These are phyloP conservation scores for Fraxinus platypoda DNA, from an alignment of 305 asterid species.

Conservation along the genomic window DNA sequence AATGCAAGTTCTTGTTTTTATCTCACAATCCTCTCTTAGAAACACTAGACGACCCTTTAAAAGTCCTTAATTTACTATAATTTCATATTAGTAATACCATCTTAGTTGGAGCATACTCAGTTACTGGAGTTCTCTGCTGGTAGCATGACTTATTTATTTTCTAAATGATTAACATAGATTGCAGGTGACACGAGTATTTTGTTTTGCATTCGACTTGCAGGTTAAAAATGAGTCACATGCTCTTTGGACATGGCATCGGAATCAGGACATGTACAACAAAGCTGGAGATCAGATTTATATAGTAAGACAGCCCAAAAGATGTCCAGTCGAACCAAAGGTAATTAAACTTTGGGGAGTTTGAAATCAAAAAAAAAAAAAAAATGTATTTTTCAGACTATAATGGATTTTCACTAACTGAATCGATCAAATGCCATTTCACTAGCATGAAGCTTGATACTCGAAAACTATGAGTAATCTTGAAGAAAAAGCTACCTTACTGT, in stretches of 20 bases:
- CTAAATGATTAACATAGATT: neutral
- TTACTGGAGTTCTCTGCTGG: neutral
- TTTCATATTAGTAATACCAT: neutral
- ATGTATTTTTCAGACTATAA: neutral
- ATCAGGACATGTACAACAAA: constrained; percentile 74
- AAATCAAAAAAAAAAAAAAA: neutral
- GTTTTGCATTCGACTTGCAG: constrained; percentile 34
- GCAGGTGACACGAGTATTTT: neutral
- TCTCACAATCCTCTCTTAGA: neutral
- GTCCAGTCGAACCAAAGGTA: constrained; percentile 53
- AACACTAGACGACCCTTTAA: neutral
- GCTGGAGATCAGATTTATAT: constrained; percentile 79
- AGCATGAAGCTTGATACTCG: neutral
- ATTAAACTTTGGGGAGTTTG: constrained; percentile 25
- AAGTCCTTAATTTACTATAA: neutral
- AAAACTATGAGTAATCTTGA: neutral
- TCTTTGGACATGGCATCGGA: constrained; percentile 93
- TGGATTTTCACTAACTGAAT: constrained; percentile 8
- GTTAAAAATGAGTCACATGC: constrained; percentile 86
- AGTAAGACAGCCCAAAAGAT: constrained; percentile 75
- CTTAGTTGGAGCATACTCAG: neutral
- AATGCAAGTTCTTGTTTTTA: neutral
- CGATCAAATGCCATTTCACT: neutral
- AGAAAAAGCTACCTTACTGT: neutral
- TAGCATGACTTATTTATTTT: neutral